Conservation (phyloP, 345 rosid genomes). For the Barbarea vulgaris region DNA sequence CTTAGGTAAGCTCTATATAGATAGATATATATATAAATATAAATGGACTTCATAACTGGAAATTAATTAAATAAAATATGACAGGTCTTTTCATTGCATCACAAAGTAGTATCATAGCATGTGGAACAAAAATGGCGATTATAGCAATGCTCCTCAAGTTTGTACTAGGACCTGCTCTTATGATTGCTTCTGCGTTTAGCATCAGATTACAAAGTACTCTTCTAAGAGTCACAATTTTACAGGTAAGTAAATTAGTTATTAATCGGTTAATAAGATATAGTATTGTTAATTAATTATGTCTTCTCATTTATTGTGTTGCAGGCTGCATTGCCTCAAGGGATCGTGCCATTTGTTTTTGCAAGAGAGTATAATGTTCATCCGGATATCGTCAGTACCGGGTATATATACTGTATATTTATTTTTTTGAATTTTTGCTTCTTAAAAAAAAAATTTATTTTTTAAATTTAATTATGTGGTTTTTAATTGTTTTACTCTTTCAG, state of each 20-base stretch:
- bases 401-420: neutral
- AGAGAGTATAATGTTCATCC: slow-evolving; percentile 86
- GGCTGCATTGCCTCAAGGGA: slow-evolving; percentile 95
- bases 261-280: neutral
- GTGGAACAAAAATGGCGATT: slow-evolving; percentile 61
- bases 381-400: slow-evolving; percentile 80
- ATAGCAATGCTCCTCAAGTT: slow-evolving; percentile 65
- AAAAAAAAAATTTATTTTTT: neutral
- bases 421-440: neutral
- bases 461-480: neutral
- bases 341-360: slow-evolving; percentile 89
- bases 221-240: slow-evolving; percentile 66
- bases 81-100: slow-evolving; percentile 91
- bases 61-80: neutral
- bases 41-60: neutral
- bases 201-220: slow-evolving; percentile 50
- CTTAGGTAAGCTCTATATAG: slow-evolving; percentile 53
- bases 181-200: slow-evolving; percentile 63
- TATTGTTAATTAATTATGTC: neutral
- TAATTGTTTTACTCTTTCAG: slow-evolving; percentile 42
- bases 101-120: slow-evolving; percentile 65
- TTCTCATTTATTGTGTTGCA: slow-evolving; percentile 34
- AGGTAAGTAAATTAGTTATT: slow-evolving; percentile 44
- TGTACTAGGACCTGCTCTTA: slow-evolving; percentile 66
- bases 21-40: neutral